phyloP scores from a whole-genome alignment of 148 eudicot genomes.

The Oxyria digyna region DNA sequence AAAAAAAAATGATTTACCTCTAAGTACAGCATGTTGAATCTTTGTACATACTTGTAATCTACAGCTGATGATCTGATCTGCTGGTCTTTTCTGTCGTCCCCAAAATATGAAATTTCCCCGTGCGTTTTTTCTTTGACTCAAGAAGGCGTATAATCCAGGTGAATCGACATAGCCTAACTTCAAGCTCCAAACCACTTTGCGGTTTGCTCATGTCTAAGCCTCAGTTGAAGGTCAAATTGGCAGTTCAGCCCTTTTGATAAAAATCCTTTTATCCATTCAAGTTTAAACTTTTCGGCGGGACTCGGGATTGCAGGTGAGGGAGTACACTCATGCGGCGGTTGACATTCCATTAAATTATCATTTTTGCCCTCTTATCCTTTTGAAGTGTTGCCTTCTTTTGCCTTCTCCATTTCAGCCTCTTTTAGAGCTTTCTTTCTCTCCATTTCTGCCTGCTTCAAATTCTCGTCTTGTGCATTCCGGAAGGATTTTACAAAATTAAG shows the following conservation, averaged over 20 bases:
- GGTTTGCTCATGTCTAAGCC: not conserved
- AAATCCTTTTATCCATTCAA: not conserved
- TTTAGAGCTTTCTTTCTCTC: conserved; percentile 80
- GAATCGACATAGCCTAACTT: too few relatives aligned
- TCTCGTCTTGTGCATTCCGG: conserved; percentile 85
- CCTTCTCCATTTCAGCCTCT: conserved; percentile 65
- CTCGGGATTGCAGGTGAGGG: not conserved
- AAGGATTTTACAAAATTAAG: conserved; percentile 71
- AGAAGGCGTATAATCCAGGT: not conserved
- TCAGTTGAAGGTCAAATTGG: not conserved
- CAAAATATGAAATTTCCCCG: not conserved
- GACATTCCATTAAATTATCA: not conserved
- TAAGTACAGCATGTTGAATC: conserved; percentile 2
- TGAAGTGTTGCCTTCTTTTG: conserved; percentile 30
- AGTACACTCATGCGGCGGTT: not conserved
- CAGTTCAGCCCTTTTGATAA: not conserved
- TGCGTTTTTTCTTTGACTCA: too few relatives aligned
- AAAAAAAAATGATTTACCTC: conserved; percentile 2
- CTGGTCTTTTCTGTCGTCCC: not conserved
- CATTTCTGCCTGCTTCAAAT: conserved; percentile 68
- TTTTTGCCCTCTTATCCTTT: conserved; percentile 12
- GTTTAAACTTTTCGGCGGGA: not conserved
- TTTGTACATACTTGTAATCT: not conserved
- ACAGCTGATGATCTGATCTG: not conserved
- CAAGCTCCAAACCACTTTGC: too few relatives aligned